Conservation (phyloP, 805 yeast species). For the Scheffersomyces lignosus region DNA sequence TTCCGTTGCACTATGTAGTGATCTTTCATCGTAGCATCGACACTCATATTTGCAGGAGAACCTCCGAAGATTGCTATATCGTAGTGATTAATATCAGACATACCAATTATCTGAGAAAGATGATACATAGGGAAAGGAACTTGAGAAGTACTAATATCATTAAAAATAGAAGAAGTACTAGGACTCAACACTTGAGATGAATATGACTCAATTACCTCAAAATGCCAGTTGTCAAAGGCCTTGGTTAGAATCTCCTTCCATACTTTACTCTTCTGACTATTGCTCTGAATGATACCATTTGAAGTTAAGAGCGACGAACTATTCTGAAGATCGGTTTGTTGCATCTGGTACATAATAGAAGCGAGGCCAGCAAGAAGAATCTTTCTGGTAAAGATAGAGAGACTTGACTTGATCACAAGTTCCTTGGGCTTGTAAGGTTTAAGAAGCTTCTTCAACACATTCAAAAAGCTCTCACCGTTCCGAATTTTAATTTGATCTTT, state of each 20-base stretch:
- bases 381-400: conserved; percentile 59
- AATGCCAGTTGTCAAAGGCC: conserved; percentile 71
- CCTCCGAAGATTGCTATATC: conserved; percentile 82
- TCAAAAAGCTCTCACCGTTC: conserved; percentile 43
- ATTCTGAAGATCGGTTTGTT: conserved; percentile 66
- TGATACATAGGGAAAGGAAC: conserved; percentile 59
- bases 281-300: conserved; percentile 12
- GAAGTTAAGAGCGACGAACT: conserved; percentile 33
- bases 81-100: conserved; percentile 67
- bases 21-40: conserved; percentile 37
- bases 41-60: conserved; percentile 75
- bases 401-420: conserved; percentile 32
- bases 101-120: conserved; percentile 63
- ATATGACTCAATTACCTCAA: conserved; percentile 38
- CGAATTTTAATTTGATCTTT: conserved; percentile 7
- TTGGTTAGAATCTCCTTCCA: conserved; percentile 75
- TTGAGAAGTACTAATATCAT: conserved; percentile 11
- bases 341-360: conserved; percentile 69
- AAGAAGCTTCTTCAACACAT: conserved; percentile 57
- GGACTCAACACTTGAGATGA: conserved; percentile 7
- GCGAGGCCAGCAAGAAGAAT: conserved; percentile 66
- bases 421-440: conserved; percentile 45
- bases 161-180: conserved; percentile 9
- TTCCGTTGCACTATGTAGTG: conserved; percentile 33
- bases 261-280: conserved; percentile 34